Evolutionary conservation across 768 basidiomycete genomes (phyloP), one percentile per base, ranked within the genome.

Genomic region (Mycena vulgaris): DNA sequence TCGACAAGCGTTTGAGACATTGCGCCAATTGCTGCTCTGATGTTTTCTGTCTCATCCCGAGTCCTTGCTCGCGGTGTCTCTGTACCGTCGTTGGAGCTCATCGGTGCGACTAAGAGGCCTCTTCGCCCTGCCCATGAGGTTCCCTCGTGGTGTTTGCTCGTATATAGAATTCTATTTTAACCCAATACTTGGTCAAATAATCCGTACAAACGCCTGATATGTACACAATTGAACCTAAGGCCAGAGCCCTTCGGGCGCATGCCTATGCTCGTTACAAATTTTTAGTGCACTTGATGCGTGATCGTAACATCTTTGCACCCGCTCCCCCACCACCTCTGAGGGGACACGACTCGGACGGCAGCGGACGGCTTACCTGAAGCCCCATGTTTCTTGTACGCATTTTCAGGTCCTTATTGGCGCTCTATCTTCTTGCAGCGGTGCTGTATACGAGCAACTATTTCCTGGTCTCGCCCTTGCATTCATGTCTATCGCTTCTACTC

Each of bases 391-490:
- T 78, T 28, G 55, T 76, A 25, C 78, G 76, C 37, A 13, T 75
- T 51, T 40, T 79, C 37, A 79, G 81, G 64, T 64, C 79, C 48
- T 75, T 78, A 45, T 57, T 82, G 25, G 65, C 80, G 37, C 66
- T 80, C 61, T 86, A 87, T 72, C 73, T 84, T 25, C 67, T 75
- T 10, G 60, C 82, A 23, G 83, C 86, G 8, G 83, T 87, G 37
- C 68, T 87, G 31, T 85, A 85, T 73, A 87, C 86, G 27, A 87
- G 85, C 27, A 80, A 83, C 63, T 74, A 78, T 63, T 72, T 87
- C 63, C 58, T 86, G 63, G 69, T 82, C 47, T 77, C 80, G 14
- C 80, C 83, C 45, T 39, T 84, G 42, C 77, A 73, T 56, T 74
- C 78, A 17, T 68, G 75, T 5, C 31, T 82, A 30, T 79, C 79